Base-by-base conservation (phyloP, 1,284 basidiomycete genomes). In the Trichosporon sp. region DNA sequence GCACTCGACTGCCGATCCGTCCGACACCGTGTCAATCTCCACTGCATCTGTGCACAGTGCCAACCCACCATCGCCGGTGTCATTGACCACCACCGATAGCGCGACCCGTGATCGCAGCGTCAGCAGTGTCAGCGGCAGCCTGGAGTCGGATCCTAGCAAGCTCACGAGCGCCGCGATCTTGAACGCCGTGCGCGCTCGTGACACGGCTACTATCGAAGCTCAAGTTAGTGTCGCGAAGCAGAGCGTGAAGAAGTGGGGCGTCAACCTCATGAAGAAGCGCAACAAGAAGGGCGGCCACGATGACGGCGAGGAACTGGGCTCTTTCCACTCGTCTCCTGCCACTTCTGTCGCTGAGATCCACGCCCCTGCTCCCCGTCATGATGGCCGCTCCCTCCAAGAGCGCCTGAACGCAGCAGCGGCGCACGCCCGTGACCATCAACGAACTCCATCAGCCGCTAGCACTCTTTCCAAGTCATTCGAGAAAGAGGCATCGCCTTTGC, bases 211-310 rank as follows among this genome's bases (percentile, higher is more conserved):
- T 1, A 83, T 94, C 25, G 89, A 88, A 75, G 89, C 89, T 75
- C 89, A 83, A 51, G 83, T 83, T 58, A 78, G 72, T 18, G 79
- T 81, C 35, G 92, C 92, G 3, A 91, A 90, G 79, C 93, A 95
- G 78, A 87, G 90, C 13, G 89, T 95, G 85, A 89, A 89, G 67
- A 94, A 94, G 79, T 95, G 92, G 92, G 89, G 92, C 23, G 89
- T 89, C 21, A 92, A 89, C 73, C 94, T 83, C 77, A 79, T 81
- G 5, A 81, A 82, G 7, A 83, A 84, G 65, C 72, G 66, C 23
- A 62, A 66, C 5, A 51, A 66, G n/a, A 60, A 66, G 15, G 12
- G 38, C 11, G 15, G 27, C 11, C 66, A 69, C 7, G 74, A 73
- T 3, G 68, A 66, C 11, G 72, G 69, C 7, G 70, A 66, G n/a